phyloP scores from a whole-genome alignment of 352 stramenopile genomes.

The Peronospora tabacina region DNA sequence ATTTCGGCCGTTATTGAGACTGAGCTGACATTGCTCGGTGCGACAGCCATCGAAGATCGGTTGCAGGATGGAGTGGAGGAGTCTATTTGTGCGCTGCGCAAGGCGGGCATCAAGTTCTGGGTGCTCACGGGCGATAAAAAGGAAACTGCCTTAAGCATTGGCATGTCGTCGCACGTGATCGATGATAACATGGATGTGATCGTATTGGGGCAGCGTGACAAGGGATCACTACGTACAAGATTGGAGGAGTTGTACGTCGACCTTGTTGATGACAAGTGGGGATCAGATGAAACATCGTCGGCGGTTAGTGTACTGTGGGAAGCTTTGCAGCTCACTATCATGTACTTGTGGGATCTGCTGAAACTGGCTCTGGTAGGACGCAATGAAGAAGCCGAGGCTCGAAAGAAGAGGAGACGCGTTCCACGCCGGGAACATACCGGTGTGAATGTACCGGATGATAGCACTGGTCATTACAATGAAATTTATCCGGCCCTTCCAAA shows the following conservation, averaged over 20 bases:
- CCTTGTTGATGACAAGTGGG: constrained; percentile 84
- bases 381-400: constrained; percentile 56
- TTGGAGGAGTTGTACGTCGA: constrained; percentile 84
- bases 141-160: constrained; percentile 81
- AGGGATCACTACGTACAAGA: constrained; percentile 58
- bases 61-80: constrained; percentile 90
- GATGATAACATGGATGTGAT: constrained; percentile 88
- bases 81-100: constrained; percentile 86
- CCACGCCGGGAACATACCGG: constrained; percentile 42
- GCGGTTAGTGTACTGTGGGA: constrained; percentile 68
- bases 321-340: constrained; percentile 58
- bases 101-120: constrained; percentile 94
- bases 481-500: constrained; percentile 53
- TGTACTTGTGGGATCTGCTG: constrained; percentile 57
- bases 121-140: constrained; percentile 91
- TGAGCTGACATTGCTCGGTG: constrained; percentile 80
- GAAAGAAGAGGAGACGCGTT: constrained; percentile 58
- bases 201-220: constrained; percentile 74
- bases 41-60: constrained; percentile 90
- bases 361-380: constrained; percentile 67
- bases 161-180: constrained; percentile 86
- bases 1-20: constrained; percentile 80
- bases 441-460: constrained; percentile 29
- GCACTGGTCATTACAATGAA: constrained; percentile 50
- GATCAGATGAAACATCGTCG: constrained; percentile 75